Evolutionary conservation across 306 rosid species (phyloP).

Genomic region (Cicer chorassanicum): DNA sequence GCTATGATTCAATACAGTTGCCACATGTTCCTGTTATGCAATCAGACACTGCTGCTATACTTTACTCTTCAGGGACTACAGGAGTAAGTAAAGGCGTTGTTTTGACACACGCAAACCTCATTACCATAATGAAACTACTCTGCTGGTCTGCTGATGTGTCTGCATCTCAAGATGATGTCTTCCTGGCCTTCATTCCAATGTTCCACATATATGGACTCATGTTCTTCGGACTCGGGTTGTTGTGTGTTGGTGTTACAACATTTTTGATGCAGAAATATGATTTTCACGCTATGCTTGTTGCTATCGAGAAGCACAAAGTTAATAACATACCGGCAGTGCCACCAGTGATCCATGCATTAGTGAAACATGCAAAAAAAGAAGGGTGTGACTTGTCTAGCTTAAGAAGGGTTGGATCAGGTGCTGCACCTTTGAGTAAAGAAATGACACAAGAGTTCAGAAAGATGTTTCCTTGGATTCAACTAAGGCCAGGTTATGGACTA

Average conservation of each 20-base stretch:
- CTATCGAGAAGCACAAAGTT: slow-evolving; percentile 61
- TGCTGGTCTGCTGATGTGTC: slow-evolving; percentile 61
- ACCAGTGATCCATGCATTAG: slow-evolving; percentile 77
- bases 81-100: slow-evolving; percentile 87
- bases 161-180: slow-evolving; percentile 61
- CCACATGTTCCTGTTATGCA: slow-evolving; percentile 51
- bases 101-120: slow-evolving; percentile 76
- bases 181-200: slow-evolving; percentile 86
- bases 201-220: slow-evolving; percentile 82
- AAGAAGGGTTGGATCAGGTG: slow-evolving; percentile 74
- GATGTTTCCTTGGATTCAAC: slow-evolving; percentile 84
- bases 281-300: slow-evolving; percentile 61
- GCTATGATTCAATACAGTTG: slow-evolving; percentile 54
- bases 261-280: slow-evolving; percentile 72
- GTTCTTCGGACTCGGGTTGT: slow-evolving; percentile 73
- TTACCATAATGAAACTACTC: slow-evolving; percentile 55
- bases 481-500: slow-evolving; percentile 83
- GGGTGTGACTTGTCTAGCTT: slow-evolving; percentile 62
- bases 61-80: slow-evolving; percentile 92
- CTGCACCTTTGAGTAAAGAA: slow-evolving; percentile 87
- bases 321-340: slow-evolving; percentile 84
- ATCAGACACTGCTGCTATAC: slow-evolving; percentile 81
- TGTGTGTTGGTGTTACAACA: slow-evolving; percentile 61
- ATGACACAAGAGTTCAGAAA: slow-evolving; percentile 60
- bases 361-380: slow-evolving; percentile 56